Base-by-base conservation (phyloP, 1,139 yeast species). In the Yamadazyma sp. region DNA sequence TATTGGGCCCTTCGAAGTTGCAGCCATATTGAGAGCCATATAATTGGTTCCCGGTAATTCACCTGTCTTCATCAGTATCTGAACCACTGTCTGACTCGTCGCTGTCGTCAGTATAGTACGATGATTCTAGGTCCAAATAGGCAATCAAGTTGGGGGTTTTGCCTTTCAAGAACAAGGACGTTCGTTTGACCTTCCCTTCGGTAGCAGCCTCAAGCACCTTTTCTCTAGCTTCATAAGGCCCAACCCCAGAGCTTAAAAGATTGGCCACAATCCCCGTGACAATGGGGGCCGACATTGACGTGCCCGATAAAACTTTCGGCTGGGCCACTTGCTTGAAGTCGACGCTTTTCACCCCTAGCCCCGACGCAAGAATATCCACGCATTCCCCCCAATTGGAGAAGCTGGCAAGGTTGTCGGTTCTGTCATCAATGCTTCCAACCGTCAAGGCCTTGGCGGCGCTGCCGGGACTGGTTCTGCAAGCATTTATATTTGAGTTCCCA, bases 301-400 rank as follows among this genome's bases (percentile, higher is more conserved):
- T 88, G 0, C 97, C 97, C 1, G 94, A 81, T 45, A 83, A 71
- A 4, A 58, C 51, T 34, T 68, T 76, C 1, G 79, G 66, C 3
- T 47, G 37, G 10, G 42, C 45, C 18, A 43, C 33, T 34, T 56
- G 55, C 15, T 41, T 43, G 9, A 56, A 62, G 35, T 64, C 58
- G 10, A 75, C 73, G 51, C 83, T 79, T 38, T 58, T 62, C 2
- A 89, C 82, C 34, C 69, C 67, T 0, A 83, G 85, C 0, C 96
- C 96, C 32, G 92, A 78, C 0, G 96, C 89, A 62, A 86, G 84
- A 1, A 86, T 69, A 56, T 87, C 89, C 4, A 89, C 95, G 59
- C 96, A 88, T 20, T 73, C 70, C 0, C 96, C 97, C 92, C 94
- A 88, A 53, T 89, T 88, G 10, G 94, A 79, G 51, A 88, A 89